Evolutionary conservation across 768 basidiomycete species (phyloP), one percentile per base, ranked within the genome.

Genomic region (Lactarius quietus): DNA sequence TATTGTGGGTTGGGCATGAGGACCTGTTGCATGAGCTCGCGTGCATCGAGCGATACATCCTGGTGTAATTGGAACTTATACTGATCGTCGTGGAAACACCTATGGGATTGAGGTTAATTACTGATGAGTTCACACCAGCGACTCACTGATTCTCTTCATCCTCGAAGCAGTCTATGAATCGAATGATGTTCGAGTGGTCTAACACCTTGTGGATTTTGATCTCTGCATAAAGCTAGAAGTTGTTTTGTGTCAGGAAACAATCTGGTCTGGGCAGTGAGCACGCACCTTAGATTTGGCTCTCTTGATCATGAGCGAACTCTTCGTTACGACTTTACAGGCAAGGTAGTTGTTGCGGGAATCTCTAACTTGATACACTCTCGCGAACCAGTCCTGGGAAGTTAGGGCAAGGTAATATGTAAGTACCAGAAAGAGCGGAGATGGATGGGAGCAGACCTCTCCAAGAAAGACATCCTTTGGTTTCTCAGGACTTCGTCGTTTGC

Each of bases 131-230:
- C n/a, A n/a, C n/a, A n/a, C n/a, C n/a, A n/a, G n/a, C n/a, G n/a
- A n/a, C n/a, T n/a, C n/a, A n/a, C n/a, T n/a, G n/a, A n/a, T 98
- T 95, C 60, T 92, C 88, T 14, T 86, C 83, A 71, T 97, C 96
- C 76, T 98, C 95, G 72, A 98, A 98, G 76, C 95, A 96, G 69
- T 97, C 94, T 59, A 88, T 82, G 75, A 98, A 98, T 15, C 79
- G 76, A 59, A 98, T 95, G 68, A 99, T 93, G 76, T 99, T 95
- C 20, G 94, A 92, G 71, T 98, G 96, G 31, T 85, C 77, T 55
- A 99, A 83, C 15, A 92, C 88, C 65, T 89, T 87, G 76, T 99
- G 96, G 56, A 99, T 93, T 81, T 96, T 97, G 72, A 99, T 99
- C 82, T 99, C 96, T 66, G 96, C 95, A 72, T 95, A 99, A 54